Conservation (phyloP, 2,329 filamentous ascomycete species). For the Fusarium sp. region DNA sequence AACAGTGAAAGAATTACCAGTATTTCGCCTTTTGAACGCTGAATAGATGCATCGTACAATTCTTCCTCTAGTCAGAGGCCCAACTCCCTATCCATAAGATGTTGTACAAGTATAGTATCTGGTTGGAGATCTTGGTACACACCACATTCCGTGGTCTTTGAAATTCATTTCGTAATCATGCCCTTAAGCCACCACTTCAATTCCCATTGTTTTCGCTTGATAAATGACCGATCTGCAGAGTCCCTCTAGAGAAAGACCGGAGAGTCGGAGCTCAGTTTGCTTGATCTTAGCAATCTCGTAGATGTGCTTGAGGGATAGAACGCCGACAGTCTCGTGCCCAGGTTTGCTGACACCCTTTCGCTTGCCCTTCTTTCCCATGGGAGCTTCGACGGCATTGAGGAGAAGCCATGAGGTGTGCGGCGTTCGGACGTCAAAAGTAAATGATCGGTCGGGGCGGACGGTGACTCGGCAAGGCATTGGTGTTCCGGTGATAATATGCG, state of each 20-base stretch:
- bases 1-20: not conserved
- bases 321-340: slow-evolving; percentile 81
- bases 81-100: slow-evolving; percentile 28
- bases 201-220: slow-evolving; percentile 79
- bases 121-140: slow-evolving; percentile 21
- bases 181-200: slow-evolving; percentile 71
- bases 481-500: slow-evolving; percentile 82
- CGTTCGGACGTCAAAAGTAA: slow-evolving; percentile 92
- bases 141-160: slow-evolving; percentile 17
- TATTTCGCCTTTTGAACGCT: not conserved
- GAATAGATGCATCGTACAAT: slow-evolving; percentile 25
- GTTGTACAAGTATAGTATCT: slow-evolving; percentile 39
- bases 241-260: slow-evolving; percentile 74
- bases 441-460: slow-evolving; percentile 91
- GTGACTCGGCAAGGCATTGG: slow-evolving; percentile 91
- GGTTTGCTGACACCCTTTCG: slow-evolving; percentile 80
- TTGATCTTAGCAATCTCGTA: slow-evolving; percentile 99
- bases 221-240: slow-evolving; percentile 78
- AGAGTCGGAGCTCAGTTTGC: slow-evolving; percentile 77
- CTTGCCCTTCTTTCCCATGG: slow-evolving; percentile 75
- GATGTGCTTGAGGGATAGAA: slow-evolving; percentile 90
- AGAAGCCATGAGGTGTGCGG: slow-evolving; percentile 93
- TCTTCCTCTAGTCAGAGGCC: slow-evolving; percentile 4
- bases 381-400: slow-evolving; percentile 81
- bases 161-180: not conserved